phyloP scores from a whole-genome alignment of 2,329 filamentous ascomycete species.

The Fusarium albidum region DNA sequence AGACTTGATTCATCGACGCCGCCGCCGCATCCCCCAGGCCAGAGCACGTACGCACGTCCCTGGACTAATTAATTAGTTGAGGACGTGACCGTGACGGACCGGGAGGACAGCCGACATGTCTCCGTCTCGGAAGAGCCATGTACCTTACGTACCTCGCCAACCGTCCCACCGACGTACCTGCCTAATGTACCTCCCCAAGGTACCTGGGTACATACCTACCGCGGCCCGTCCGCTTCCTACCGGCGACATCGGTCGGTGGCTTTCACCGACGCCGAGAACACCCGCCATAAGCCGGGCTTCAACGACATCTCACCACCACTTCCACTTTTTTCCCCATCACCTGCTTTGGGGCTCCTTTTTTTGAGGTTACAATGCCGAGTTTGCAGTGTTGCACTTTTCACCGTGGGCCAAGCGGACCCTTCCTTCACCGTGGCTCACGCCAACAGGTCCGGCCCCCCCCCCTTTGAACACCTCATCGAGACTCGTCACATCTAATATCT shows the following conservation, averaged over 20 bases:
- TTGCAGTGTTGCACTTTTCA: not conserved
- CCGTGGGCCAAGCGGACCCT: not conserved
- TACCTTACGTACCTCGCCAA: not conserved
- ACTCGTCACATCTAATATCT: not conserved
- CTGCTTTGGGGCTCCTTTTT: not conserved
- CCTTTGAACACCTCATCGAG: conserved; percentile 2
- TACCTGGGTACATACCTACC: too few relatives aligned
- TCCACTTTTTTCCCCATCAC: conserved; percentile 1
- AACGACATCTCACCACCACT: conserved; percentile 9
- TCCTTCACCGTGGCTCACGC: not conserved
- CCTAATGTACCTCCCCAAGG: too few relatives aligned
- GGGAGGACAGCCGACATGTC: conserved; percentile 13
- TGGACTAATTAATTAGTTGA: not conserved
- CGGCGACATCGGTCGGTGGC: conserved; percentile 12
- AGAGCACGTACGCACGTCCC: not conserved
- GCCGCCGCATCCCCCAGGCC: conserved; percentile 4
- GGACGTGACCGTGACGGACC: not conserved
- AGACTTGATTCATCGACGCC: conserved; percentile 18
- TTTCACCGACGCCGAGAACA: conserved; percentile 27
- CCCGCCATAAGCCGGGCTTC: conserved; percentile 27
- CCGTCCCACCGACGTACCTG: not conserved
- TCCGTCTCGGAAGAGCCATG: not conserved
- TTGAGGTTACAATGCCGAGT: conserved; percentile 1
- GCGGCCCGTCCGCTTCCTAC: conserved; percentile 7
- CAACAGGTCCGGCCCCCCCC: too few relatives aligned